Evolutionary conservation across 805 yeast genomes (phyloP).

Genomic region (Nakazawaea populi): DNA sequence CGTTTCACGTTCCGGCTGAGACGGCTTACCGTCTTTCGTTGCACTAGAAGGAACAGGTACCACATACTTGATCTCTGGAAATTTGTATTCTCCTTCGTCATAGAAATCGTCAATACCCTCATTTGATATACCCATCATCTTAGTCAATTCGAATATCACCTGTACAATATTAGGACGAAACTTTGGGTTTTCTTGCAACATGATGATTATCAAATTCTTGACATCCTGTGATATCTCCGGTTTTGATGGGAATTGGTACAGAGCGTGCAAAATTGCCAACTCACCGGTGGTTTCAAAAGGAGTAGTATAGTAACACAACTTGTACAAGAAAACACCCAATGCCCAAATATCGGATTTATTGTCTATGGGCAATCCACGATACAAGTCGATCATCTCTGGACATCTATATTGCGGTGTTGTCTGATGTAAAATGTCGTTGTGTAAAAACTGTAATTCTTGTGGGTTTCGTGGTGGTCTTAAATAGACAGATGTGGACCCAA

Average conservation of each 20-base stretch:
- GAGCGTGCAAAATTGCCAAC: constrained; percentile 79
- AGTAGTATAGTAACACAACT: constrained; percentile 86
- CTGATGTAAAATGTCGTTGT: constrained; percentile 80
- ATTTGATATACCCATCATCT: constrained; percentile 47
- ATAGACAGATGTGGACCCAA: constrained; percentile 79
- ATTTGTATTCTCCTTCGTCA: constrained; percentile 23
- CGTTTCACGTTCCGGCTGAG: constrained; percentile 34
- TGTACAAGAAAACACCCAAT: constrained; percentile 84
- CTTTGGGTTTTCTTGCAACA: constrained; percentile 79
- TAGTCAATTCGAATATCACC: constrained; percentile 57
- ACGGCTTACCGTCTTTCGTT: constrained; percentile 24
- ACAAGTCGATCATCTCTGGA: constrained; percentile 94
- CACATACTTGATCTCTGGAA: constrained; percentile 35
- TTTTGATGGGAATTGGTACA: constrained; percentile 64
- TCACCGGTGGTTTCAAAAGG: constrained; percentile 86
- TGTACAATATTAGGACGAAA: constrained; percentile 86
- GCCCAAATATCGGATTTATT: constrained; percentile 98
- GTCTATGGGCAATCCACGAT: constrained; percentile 77
- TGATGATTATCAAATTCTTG: constrained; percentile 67
- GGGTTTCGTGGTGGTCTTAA: constrained; percentile 70
- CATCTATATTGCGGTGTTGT: constrained; percentile 95
- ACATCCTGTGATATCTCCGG: constrained; percentile 71
- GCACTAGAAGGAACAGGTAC: constrained; percentile 32
- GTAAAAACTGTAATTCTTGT: constrained; percentile 67
- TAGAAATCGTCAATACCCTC: constrained; percentile 35